Evolutionary conservation across 2,329 filamentous ascomycete genomes (phyloP), one percentile per base, ranked within the genome.

Genomic region (Beauveria bassiana): DNA sequence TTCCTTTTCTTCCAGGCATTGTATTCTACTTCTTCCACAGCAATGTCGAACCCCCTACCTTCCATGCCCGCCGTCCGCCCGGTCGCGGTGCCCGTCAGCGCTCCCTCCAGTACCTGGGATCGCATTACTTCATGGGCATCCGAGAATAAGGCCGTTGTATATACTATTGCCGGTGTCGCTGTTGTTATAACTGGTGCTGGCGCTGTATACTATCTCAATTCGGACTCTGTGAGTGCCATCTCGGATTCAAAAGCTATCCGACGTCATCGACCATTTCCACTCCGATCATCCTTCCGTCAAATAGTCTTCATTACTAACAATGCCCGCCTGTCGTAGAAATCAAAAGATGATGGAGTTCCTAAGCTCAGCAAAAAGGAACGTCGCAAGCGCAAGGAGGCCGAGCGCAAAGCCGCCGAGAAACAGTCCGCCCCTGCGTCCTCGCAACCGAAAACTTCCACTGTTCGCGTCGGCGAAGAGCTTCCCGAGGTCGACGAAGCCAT

Each of bases 121-220:
- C 88, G 93, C 70, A 80, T 97, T 77, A 89, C 92, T 67, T 87
- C 81, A 71, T 99, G 95, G 93, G 92, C 90, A 16, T 90, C 92
- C 2, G 93, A 98, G 74, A 93, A 99, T 79, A 98, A 97, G 80
- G 89, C 91, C 53, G 84, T 93, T 60, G 93, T 96, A 65, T 99
- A 97, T 77, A 97, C 95, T 67, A 91, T 98, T 77, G 95, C 93
- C 61, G 95, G 95, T 70, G 90, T 96, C 63, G 93, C 93, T 59
- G 84, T 96, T 53, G 91, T 97, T 49, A 90, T 96, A 61, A 95
- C 91, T 16, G 91, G 90, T 64, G 93, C 93, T 40, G 93, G 95
- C 68, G 90, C 91, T 49, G 88, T 96, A 71, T 99, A 98, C 81
- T 98, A 97, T 76, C 81, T 96, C 45, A 89, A 79, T 65, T 78